Conservation (phyloP, 805 yeast species). For the Candida hungchunana region DNA sequence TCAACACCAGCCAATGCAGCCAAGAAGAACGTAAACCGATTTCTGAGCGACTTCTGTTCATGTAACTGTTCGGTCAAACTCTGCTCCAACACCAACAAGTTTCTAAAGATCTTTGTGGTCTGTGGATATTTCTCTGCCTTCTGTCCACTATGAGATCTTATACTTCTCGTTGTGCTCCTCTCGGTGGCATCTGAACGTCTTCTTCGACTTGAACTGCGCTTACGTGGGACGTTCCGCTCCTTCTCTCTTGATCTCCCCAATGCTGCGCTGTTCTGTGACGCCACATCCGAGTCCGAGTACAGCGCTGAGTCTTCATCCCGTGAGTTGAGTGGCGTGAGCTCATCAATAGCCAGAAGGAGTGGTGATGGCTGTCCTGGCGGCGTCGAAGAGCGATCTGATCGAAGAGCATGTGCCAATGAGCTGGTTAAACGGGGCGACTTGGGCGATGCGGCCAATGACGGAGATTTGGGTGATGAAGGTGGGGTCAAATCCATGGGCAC, state of each 20-base stretch:
- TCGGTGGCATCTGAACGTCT: slow-evolving; percentile 27
- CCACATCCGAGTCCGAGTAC: slow-evolving; percentile 29
- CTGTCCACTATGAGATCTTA: slow-evolving; percentile 22
- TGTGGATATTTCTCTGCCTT: slow-evolving; percentile 34
- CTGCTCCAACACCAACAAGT: slow-evolving; percentile 80
- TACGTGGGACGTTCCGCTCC: slow-evolving; percentile 2
- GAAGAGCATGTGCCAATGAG: background rate
- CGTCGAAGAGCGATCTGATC: slow-evolving; percentile 4
- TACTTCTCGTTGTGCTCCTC: slow-evolving; percentile 17
- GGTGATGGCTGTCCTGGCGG: slow-evolving; percentile 21
- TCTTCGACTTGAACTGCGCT: slow-evolving; percentile 13
- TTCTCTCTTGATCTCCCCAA: background rate
- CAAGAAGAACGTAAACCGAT: slow-evolving; percentile 37
- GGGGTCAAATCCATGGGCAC: background rate
- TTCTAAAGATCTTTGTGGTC: slow-evolving; percentile 73
- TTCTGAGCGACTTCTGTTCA: slow-evolving; percentile 63
- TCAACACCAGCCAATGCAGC: slow-evolving; percentile 38
- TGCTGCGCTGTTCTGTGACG: slow-evolving; percentile 20
- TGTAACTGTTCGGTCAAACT: slow-evolving; percentile 75
- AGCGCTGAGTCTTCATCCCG: slow-evolving; percentile 28
- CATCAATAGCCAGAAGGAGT: slow-evolving; percentile 19
- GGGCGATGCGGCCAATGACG: background rate
- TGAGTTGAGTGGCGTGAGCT: slow-evolving; percentile 26
- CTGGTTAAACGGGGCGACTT: background rate
- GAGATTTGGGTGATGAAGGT: background rate